Base-by-base conservation (phyloP, 2,329 filamentous ascomycete genomes). In the Sarocladium oryzae region DNA sequence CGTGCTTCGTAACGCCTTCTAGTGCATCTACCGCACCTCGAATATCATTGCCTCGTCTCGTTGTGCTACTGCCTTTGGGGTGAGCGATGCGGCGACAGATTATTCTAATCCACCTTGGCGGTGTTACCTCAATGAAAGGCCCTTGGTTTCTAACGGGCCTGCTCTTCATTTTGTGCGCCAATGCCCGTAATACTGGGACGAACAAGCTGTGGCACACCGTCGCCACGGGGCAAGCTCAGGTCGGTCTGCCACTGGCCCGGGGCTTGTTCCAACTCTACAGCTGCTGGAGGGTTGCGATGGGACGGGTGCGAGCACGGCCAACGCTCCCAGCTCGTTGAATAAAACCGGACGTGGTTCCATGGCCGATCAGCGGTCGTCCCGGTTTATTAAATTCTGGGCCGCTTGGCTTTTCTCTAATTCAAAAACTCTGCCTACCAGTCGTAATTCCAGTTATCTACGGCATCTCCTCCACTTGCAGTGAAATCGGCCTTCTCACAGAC, bases 281-380 rank as follows among this genome's bases (percentile, higher is more conserved):
- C 9, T 48, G 28, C 43, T 21, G 43, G 43, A 48, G 43, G 26
- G 26, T 48, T 48, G 28, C 43, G 28, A 48, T 48, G 26, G 43
- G 16, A 45, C 40, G 40, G 24, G 30, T 28, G 40, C 23, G 24
- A 30, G 8, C n/a, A 41, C 21, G n/a, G 20, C 38, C 38, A 26
- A 10, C 9, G 40, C 23, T 20, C 40, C n/a, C 24, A 32, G 4
- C 26, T n/a, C n/a, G 43, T 48, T 33, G 43, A 48, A 48, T 48
- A 48, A 48, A 48, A 48, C 8, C 28, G 43, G 43, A 48, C 26
- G 43, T 32, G 16, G 43, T 18, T 21, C 43, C 43, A 48, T 33
- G n/a, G 43, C 26, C 43, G 26, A 48, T 48, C 28, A 48, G 28
- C 6, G 26, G 20, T 33, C 15, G 43, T n/a, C 9, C 40, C 26